These are phyloP conservation scores for Byssochlamys sp. DNA, from an alignment of 2,329 filamentous ascomycete species.

Conservation along the genomic window DNA sequence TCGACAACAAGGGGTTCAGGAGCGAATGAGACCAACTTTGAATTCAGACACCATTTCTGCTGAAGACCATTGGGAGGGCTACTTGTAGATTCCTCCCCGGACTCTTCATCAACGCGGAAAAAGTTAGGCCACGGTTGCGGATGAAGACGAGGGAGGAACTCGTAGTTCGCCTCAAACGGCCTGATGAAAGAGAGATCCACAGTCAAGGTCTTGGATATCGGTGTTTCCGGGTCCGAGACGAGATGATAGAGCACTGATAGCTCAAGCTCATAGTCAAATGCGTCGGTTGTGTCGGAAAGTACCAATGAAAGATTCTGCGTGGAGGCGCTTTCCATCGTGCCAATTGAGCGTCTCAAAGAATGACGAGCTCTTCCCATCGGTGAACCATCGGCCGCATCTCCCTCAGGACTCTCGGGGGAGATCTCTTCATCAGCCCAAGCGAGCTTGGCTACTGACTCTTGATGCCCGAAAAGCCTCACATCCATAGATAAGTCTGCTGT, in stretches of 20 bases:
- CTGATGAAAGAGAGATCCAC: slow-evolving; percentile 64
- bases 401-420: slow-evolving; percentile 8
- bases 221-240: slow-evolving; percentile 67
- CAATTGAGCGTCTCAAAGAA: slow-evolving; percentile 25
- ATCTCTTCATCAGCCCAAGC: slow-evolving; percentile 37
- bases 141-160: slow-evolving; percentile 71
- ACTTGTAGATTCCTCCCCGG: slow-evolving; percentile 18
- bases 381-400: slow-evolving; percentile 15
- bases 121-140: slow-evolving; percentile 75
- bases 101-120: slow-evolving; percentile 53
- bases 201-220: slow-evolving; percentile 63
- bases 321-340: slow-evolving; percentile 24
- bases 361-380: slow-evolving; percentile 20
- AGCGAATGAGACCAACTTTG: slow-evolving; percentile 66
- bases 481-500: slow-evolving; percentile 64
- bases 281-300: slow-evolving; percentile 41
- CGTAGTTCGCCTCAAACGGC: slow-evolving; percentile 87
- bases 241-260: slow-evolving; percentile 70
- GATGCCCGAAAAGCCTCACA: slow-evolving; percentile 53
- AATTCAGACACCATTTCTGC: slow-evolving; percentile 72
- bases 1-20: slow-evolving; percentile 52
- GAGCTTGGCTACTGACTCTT: slow-evolving; percentile 37
- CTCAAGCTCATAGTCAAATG: slow-evolving; percentile 57
- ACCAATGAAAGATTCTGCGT: slow-evolving; percentile 32
- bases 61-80: slow-evolving; percentile 52